Evolutionary conservation across 768 basidiomycete genomes (phyloP).

Genomic region (Pisolithus marmoratus): DNA sequence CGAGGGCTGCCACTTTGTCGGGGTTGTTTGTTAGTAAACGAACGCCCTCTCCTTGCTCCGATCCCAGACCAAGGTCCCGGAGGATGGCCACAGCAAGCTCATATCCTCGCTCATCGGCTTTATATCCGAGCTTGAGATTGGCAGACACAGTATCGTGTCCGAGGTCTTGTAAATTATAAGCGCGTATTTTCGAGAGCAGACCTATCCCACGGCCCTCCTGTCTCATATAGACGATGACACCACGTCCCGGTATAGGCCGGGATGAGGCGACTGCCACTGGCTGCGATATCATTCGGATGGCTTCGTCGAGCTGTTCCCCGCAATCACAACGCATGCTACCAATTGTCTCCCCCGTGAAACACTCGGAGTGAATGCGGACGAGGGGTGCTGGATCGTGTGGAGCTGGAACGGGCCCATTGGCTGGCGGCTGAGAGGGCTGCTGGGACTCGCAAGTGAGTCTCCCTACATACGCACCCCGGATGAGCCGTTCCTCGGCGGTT

Average conservation of each 20-base stretch:
- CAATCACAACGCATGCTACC: slow-evolving; percentile 99
- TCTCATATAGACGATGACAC: slow-evolving; percentile 90
- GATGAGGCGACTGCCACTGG: slow-evolving; percentile 47
- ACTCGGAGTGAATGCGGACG: slow-evolving; percentile 95
- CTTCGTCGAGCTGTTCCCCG: slow-evolving; percentile 97
- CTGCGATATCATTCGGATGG: slow-evolving; percentile 82
- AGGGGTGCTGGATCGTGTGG: slow-evolving; percentile 62
- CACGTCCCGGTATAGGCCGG: slow-evolving; percentile 68
- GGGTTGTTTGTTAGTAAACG: slow-evolving; percentile 95
- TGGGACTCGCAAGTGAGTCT: slow-evolving; percentile 57
- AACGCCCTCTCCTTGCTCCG: slow-evolving; percentile 50
- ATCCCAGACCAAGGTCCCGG: slow-evolving; percentile 75
- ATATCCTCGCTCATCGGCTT: slow-evolving; percentile 91
- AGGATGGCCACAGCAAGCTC: slow-evolving; percentile 88
- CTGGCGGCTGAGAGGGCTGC: slow-evolving; percentile 33
- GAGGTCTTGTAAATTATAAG: slow-evolving; percentile 96
- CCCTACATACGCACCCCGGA: slow-evolving; percentile 91
- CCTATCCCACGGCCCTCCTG: slow-evolving; percentile 99
- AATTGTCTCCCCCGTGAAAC: slow-evolving; percentile 97
- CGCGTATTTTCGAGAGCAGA: slow-evolving; percentile 88
- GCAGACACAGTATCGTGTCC: slow-evolving; percentile 99
- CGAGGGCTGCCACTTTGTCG: slow-evolving; percentile 87
- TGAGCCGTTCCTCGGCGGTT: slow-evolving; percentile 90
- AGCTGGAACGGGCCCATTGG: slow-evolving; percentile 10
- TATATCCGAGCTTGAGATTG: slow-evolving; percentile 90